Evolutionary conservation across 495 filamentous ascomycete genomes (phyloP).

Genomic region (Tuber brumale): DNA sequence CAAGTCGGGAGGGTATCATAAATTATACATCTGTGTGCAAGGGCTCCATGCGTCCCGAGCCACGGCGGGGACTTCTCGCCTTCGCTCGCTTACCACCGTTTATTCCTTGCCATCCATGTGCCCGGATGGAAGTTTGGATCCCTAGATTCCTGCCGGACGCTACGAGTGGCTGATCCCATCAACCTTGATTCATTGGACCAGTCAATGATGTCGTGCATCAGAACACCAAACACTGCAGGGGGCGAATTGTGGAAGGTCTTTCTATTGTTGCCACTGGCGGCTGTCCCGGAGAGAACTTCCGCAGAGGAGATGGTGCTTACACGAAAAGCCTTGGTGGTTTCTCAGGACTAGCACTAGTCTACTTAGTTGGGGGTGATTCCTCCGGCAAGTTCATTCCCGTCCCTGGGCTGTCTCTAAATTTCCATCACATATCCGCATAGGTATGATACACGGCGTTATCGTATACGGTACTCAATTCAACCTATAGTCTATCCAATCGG

Average conservation of each 20-base stretch:
- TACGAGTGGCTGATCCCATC: not conserved
- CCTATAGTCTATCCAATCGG: not conserved
- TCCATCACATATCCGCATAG: not conserved
- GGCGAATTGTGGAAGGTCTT: not conserved
- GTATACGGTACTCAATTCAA: not conserved
- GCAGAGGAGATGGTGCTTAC: not conserved
- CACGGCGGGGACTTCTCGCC: not conserved
- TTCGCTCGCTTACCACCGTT: not conserved
- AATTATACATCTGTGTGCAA: not conserved
- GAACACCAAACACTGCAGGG: not conserved
- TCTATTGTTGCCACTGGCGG: not conserved
- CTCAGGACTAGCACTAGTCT: not conserved
- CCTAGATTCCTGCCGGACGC: not conserved
- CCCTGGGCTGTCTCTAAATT: not conserved
- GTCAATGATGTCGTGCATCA: not conserved
- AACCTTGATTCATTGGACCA: not conserved
- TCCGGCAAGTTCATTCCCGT: not conserved
- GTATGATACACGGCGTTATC: not conserved
- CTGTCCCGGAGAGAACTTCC: not conserved
- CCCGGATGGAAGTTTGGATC: not conserved
- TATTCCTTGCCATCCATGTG: not conserved
- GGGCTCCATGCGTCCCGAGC: not conserved
- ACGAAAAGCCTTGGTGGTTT: not conserved
- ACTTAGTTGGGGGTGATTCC: not conserved
- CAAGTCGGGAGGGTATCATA: not conserved